Evolutionary conservation across 345 rosid species (phyloP).

Genomic region (Boechera retrofracta): DNA sequence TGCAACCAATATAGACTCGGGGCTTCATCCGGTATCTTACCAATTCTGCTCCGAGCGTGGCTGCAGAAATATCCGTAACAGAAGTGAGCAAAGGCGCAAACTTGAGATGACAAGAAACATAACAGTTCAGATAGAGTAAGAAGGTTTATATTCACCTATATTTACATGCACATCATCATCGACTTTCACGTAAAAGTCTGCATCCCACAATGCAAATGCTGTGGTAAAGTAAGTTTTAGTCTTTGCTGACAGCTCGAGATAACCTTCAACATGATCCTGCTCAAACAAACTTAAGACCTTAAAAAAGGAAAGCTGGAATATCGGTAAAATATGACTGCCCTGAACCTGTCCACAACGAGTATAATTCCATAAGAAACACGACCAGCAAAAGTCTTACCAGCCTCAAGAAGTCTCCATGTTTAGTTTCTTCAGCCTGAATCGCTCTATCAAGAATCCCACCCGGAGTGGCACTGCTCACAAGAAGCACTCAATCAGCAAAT

Average conservation of each 20-base stretch:
- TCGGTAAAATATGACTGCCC: background rate
- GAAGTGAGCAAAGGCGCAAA: slow-evolving; percentile 19
- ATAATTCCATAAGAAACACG: background rate
- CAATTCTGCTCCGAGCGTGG: slow-evolving; percentile 90
- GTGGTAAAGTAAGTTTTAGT: slow-evolving; percentile 86
- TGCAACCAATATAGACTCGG: slow-evolving; percentile 90
- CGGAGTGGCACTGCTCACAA: slow-evolving; percentile 67
- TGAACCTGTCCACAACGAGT: slow-evolving; percentile 1
- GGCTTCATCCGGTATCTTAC: slow-evolving; percentile 72
- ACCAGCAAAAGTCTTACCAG: slow-evolving; percentile 59
- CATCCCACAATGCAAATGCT: slow-evolving; percentile 92
- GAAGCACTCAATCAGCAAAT: slow-evolving; percentile 11
- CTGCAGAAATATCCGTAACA: slow-evolving; percentile 52
- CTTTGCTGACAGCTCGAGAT: slow-evolving; percentile 95
- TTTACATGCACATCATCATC: slow-evolving; percentile 99
- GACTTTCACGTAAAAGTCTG: slow-evolving; percentile 95
- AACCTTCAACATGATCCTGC: slow-evolving; percentile 98
- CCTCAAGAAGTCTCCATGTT: slow-evolving; percentile 93
- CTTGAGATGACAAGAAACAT: slow-evolving; percentile 23
- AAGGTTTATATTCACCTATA: slow-evolving; percentile 61
- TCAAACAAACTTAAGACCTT: slow-evolving; percentile 25
- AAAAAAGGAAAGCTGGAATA: background rate
- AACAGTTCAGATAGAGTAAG: slow-evolving; percentile 9
- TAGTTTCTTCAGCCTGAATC: slow-evolving; percentile 90
- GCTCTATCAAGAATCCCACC: slow-evolving; percentile 98